Base-by-base conservation (phyloP, 1,139 yeast genomes). In the Hemisphaericaspora lyxosophila region DNA sequence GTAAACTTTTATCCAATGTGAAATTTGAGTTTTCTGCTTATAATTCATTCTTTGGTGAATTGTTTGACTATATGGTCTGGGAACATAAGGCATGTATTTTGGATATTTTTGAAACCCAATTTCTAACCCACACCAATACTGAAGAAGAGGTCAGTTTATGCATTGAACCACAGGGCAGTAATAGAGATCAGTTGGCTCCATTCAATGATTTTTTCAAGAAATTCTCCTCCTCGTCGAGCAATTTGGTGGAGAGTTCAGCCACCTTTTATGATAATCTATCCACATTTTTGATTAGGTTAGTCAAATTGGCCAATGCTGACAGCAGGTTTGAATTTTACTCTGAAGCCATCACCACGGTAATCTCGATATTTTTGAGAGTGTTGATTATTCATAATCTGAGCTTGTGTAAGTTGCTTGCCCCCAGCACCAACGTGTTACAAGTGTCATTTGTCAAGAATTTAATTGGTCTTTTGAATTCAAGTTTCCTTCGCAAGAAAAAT, bases 381-480 rank as follows among this genome's bases (percentile, higher is more conserved):
- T 59, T 82, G 23, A 73, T 82, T 45, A 78, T 83, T 39, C 87
- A 82, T 53, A 77, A 75, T 50, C 55, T 62, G 4, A 56, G 67
- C 1, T 50, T 75, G 22, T 61, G 67, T 3, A 51, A 63, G 40
- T 46, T 56, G 44, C 64, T 62, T 32, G 54, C 57, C 33, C n/a
- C n/a, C n/a, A 60, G 44, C 42, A 62, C 46, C 43, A 73, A 53
- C 46, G 59, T 52, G n/a, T 70, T 55, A 44, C 60, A 53, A 43
- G 17, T 69, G 34, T 50, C 53, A 3, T 70, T 78, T 41, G 55
- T 75, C 31, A 55, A 57, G 37, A 76, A 75, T 38, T 59, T 82
- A 49, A 67, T 73, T 18, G 60, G 60, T 5, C 52, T 83, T 7
- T 63, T 79, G 40, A 65, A 69, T 28, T 68, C 78, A 6, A 54